Conservation (phyloP, 2,329 filamentous ascomycete species). For the Cadophora malorum region DNA sequence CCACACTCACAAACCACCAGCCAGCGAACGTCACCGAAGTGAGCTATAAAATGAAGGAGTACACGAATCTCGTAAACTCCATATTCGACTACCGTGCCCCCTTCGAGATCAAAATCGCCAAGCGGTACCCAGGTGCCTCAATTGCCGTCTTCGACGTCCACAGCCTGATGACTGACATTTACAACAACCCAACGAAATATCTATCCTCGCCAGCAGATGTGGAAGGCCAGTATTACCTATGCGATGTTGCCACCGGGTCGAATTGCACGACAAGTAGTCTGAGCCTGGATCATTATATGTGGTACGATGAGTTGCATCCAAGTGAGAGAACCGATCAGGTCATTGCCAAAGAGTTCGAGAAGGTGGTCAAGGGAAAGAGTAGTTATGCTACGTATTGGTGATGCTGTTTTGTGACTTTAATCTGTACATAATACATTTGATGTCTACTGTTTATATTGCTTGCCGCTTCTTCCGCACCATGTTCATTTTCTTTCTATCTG, state of each 20-base stretch:
- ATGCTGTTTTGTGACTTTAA: neutral
- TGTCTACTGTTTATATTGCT: neutral
- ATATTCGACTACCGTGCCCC: slow-evolving; percentile 58
- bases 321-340: slow-evolving; percentile 66
- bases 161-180: slow-evolving; percentile 68
- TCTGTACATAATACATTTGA: neutral
- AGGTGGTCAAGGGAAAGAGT: slow-evolving; percentile 55
- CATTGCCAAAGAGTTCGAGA: slow-evolving; percentile 62
- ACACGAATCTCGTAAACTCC: slow-evolving; percentile 57
- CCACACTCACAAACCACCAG: slow-evolving; percentile 50
- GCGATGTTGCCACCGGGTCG: slow-evolving; percentile 45
- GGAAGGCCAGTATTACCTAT: slow-evolving; percentile 63
- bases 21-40: slow-evolving; percentile 55
- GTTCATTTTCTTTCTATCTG: too few species aligned
- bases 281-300: slow-evolving; percentile 67
- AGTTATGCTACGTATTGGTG: slow-evolving; percentile 46
- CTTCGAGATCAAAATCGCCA: slow-evolving; percentile 51
- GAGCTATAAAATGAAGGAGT: slow-evolving; percentile 56
- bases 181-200: slow-evolving; percentile 64
- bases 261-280: slow-evolving; percentile 48
- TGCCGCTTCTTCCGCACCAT: too few species aligned
- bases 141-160: slow-evolving; percentile 74
- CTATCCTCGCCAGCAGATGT: slow-evolving; percentile 69
- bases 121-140: slow-evolving; percentile 62
- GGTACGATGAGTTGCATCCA: slow-evolving; percentile 78